A percentile compares a stretch with the other conserved stretches of the same genome.
These are phyloP conservation scores for Nevesoporus exiguus DNA, from an alignment of 768 basidiomycete species.

Conservation along the genomic window DNA sequence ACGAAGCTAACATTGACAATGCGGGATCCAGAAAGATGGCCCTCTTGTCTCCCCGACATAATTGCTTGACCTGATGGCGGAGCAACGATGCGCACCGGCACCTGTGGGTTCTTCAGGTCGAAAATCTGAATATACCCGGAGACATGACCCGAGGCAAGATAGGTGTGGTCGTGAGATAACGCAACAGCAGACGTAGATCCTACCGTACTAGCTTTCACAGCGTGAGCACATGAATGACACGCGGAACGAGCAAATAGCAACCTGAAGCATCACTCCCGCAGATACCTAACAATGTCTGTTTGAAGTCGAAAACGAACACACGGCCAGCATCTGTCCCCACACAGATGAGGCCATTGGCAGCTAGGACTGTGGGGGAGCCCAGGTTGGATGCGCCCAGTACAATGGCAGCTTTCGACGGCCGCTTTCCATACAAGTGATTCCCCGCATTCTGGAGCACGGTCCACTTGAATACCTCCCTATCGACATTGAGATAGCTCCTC, in stretches of 20 bases:
- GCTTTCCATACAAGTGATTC: slow-evolving; percentile 50
- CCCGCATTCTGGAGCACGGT: slow-evolving; percentile 59
- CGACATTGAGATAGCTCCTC: slow-evolving; percentile 21
- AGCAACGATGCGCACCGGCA: slow-evolving; percentile 63
- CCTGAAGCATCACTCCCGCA: slow-evolving; percentile 71
- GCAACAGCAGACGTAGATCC: slow-evolving; percentile 88
- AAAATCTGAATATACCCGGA: slow-evolving; percentile 85
- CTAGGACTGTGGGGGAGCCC: slow-evolving; percentile 75
- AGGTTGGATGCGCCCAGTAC: slow-evolving; percentile 55
- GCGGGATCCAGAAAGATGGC: slow-evolving; percentile 75
- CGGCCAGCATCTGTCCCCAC: slow-evolving; percentile 81
- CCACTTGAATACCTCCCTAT: slow-evolving; percentile 74
- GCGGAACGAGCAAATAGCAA: slow-evolving; percentile 31
- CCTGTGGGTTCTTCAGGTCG: slow-evolving; percentile 67
- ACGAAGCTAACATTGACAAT: slow-evolving; percentile 86
- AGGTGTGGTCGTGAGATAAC: slow-evolving; percentile 92
- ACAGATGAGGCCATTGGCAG: slow-evolving; percentile 85
- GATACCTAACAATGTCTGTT: slow-evolving; percentile 75
- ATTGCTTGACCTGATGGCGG: slow-evolving; percentile 70
- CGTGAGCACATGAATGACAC: slow-evolving; percentile 19
- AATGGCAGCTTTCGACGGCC: slow-evolving; percentile 56
- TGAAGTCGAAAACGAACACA: slow-evolving; percentile 85
- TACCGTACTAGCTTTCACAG: slow-evolving; percentile 48
- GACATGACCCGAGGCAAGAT: slow-evolving; percentile 83
- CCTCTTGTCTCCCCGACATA: slow-evolving; percentile 75